A percentile compares a stretch with the other conserved stretches of the same genome.
These are phyloP conservation scores for Santalum album DNA, from an alignment of 164 flowering plant genomes.

Conservation along the genomic window DNA sequence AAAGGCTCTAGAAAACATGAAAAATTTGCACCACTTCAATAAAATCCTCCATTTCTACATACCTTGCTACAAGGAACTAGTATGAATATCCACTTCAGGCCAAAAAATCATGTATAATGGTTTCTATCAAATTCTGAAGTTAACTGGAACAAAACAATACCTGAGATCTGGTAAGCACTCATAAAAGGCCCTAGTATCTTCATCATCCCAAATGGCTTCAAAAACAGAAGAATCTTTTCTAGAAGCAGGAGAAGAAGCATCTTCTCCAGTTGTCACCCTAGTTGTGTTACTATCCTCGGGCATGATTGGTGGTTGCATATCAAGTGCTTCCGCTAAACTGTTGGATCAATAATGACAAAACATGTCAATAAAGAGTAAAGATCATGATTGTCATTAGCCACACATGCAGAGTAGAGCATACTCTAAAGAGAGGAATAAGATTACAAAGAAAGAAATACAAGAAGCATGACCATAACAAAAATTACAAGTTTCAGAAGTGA, in stretches of 20 bases:
- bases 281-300: constrained; percentile 97
- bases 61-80: neutral
- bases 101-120: too few relatives aligned
- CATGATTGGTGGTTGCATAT: constrained; percentile 95
- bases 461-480: too few relatives aligned
- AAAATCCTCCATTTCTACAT: neutral
- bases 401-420: too few relatives aligned
- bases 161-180: constrained; percentile 96
- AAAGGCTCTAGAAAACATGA: constrained; percentile 60
- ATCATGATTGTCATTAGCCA: too few relatives aligned
- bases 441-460: too few relatives aligned
- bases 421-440: too few relatives aligned
- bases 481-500: too few relatives aligned
- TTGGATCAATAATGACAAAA: neutral
- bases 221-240: constrained; percentile 64
- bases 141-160: constrained; percentile 18
- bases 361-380: too few relatives aligned
- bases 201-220: constrained; percentile 97
- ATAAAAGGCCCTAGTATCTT: constrained; percentile 90
- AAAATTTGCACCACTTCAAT: neutral
- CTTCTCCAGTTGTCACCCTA: constrained; percentile 80
- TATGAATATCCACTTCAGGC: neutral
- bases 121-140: neutral
- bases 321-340: constrained; percentile 97
- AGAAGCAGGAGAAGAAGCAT: constrained; percentile 54